Evolutionary conservation across 768 basidiomycete species (phyloP), one percentile per base, ranked within the genome.

Genomic region (Coprinopsis cinerea): DNA sequence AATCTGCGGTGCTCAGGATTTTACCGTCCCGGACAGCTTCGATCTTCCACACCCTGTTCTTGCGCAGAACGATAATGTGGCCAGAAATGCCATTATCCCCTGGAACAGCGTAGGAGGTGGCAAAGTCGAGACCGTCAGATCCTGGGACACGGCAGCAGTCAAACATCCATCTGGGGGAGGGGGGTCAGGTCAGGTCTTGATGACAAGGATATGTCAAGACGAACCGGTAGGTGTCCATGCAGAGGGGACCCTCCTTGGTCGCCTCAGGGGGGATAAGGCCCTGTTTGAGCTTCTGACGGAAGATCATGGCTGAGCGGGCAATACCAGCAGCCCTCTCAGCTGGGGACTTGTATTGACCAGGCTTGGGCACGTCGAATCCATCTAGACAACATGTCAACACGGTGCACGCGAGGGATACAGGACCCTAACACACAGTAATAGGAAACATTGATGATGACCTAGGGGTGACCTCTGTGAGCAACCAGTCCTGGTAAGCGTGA

Each of bases 361-460:
- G 88, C 23, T 52, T 51, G 7, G 82, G 80, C 18, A 71, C 69
- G 55, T 83, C 73, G 55, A 92, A 92, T 14, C 90, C 90, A 70
- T 91, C 89, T 92, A 27, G 5, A 13, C 6, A 23, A 47, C 14
- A 32, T 35, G n/a, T n/a, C n/a, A n/a, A n/a, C n/a, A n/a, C n/a
- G n/a, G n/a, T n/a, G n/a, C n/a, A n/a, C n/a, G n/a, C n/a, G n/a
- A n/a, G 36, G 49, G n/a, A n/a, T 9, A 18, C 37, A 47, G 17
- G 17, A 10, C 41, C 15, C 25, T 15, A 6, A 55, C 77, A 47
- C 64, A 86, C 93, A 96, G 57, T 90, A 96, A 67, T 96, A 95
- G n/a, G 89, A 93, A 10, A 94, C 91, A 57, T 94, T 91, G 34
- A 94, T 75, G 1, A 94, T 83, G 48, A 92, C 84, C 83, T 75